Conservation (phyloP, 2,329 filamentous ascomycete species). For the Coniochaeta sp. region DNA sequence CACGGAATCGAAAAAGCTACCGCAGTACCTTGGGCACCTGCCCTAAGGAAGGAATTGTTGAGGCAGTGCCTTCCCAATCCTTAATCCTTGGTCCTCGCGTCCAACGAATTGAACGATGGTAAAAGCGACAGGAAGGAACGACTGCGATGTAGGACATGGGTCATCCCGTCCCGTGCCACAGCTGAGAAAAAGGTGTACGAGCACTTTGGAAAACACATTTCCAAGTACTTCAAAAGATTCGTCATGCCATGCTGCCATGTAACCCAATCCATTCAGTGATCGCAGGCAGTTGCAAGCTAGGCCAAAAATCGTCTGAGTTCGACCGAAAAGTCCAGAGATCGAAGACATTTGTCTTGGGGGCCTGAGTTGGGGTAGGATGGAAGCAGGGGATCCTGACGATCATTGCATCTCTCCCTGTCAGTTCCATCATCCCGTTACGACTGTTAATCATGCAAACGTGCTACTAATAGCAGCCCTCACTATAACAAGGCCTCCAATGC, state of each 20-base stretch:
- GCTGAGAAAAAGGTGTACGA: background rate
- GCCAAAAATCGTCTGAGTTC: background rate
- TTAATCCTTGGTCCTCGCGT: background rate
- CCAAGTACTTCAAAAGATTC: no score
- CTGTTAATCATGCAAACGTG: background rate
- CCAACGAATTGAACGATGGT: background rate
- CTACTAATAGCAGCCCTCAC: background rate
- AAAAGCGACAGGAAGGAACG: background rate
- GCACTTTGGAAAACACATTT: background rate
- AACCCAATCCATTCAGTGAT: background rate
- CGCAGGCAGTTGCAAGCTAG: background rate
- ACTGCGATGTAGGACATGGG: background rate
- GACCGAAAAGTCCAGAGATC: background rate
- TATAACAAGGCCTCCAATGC: background rate
- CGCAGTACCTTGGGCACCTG: background rate
- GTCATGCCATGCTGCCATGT: background rate
- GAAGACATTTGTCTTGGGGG: background rate
- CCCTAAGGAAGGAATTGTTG: background rate
- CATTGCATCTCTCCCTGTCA: background rate
- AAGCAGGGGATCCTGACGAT: background rate
- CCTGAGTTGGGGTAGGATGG: background rate
- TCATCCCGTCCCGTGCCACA: background rate
- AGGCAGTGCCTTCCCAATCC: background rate
- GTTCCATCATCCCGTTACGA: background rate
- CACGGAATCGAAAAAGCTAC: background rate